Conservation (phyloP, 345 rosid genomes). For the Ceriops zippeliana region DNA sequence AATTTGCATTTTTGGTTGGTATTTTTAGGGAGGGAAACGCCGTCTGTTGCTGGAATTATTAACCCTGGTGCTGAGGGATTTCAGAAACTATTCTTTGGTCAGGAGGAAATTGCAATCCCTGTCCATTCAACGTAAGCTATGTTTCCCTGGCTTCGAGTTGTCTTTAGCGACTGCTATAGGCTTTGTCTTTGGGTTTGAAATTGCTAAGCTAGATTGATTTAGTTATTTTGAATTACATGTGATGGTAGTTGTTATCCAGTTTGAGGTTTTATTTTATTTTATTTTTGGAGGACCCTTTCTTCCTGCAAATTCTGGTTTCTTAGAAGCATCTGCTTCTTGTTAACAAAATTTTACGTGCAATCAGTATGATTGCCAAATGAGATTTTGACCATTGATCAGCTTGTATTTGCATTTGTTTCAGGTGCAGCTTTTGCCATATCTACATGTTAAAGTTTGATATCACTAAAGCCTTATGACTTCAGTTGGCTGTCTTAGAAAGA, state of each 20-base stretch:
- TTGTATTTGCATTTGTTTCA: background rate
- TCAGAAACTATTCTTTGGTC: conserved; percentile 97
- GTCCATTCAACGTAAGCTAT: conserved; percentile 74
- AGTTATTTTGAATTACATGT: background rate
- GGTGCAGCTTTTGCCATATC: background rate
- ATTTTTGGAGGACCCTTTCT: background rate
- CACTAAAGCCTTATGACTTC: background rate
- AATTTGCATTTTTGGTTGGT: background rate
- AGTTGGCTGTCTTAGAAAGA: background rate
- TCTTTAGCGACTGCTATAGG: too few relatives aligned
- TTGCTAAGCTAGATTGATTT: background rate
- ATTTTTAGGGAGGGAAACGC: conserved; percentile 68
- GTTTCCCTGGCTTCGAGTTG: background rate
- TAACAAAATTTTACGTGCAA: background rate
- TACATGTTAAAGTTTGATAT: background rate
- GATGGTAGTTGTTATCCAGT: background rate
- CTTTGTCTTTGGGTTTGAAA: too few relatives aligned
- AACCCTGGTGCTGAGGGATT: conserved; percentile 95
- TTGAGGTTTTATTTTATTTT: background rate
- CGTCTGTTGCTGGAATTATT: conserved; percentile 94
- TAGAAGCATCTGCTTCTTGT: background rate
- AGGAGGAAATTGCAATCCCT: conserved; percentile 98
- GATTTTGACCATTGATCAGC: too few relatives aligned
- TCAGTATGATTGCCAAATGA: background rate
- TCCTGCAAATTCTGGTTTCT: background rate